Evolutionary conservation across 2,329 filamentous ascomycete genomes (phyloP).

Genomic region (Stagonosporopsis rhizophila): DNA sequence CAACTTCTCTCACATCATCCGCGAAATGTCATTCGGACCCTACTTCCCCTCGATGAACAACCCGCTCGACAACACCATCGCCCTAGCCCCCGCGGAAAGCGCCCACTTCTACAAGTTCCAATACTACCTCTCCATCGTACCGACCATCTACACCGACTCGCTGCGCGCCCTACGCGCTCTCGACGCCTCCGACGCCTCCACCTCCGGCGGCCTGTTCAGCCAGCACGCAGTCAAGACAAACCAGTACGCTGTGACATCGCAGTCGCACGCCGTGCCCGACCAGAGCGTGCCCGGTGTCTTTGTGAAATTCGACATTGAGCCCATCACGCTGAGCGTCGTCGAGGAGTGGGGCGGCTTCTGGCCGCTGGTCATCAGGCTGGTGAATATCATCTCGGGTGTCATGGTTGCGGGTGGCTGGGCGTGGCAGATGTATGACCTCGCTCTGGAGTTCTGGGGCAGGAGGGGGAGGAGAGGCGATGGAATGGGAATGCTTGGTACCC

Average conservation of each 20-base stretch:
- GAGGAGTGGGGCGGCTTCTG: constrained; percentile 81
- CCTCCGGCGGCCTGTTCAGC: constrained; percentile 44
- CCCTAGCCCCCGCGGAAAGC: constrained; percentile 78
- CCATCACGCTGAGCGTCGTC: constrained; percentile 83
- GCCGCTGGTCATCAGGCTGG: constrained; percentile 77
- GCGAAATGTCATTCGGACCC: constrained; percentile 94
- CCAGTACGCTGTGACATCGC: constrained; percentile 96
- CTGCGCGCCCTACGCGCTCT: constrained; percentile 57
- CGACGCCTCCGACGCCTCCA: constrained; percentile 46
- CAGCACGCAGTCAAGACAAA: constrained; percentile 81
- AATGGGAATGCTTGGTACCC: constrained; percentile 57
- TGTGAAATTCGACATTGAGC: constrained; percentile 99
- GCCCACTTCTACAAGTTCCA: constrained; percentile 94
- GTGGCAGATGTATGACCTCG: constrained; percentile 84
- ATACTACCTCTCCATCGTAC: constrained; percentile 95
- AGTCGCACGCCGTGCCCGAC: constrained; percentile 74
- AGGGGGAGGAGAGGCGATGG: constrained; percentile 49
- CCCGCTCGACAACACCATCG: constrained; percentile 90
- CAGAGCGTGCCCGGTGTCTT: constrained; percentile 84
- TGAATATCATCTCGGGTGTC: constrained; percentile 91
- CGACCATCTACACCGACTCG: constrained; percentile 80
- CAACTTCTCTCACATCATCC: constrained; percentile 98
- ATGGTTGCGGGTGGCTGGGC: constrained; percentile 94
- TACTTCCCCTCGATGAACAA: constrained; percentile 94
- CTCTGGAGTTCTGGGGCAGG: constrained; percentile 58